Base-by-base conservation (phyloP, 176 grass and related monocot species). In the Musa itinerans region DNA sequence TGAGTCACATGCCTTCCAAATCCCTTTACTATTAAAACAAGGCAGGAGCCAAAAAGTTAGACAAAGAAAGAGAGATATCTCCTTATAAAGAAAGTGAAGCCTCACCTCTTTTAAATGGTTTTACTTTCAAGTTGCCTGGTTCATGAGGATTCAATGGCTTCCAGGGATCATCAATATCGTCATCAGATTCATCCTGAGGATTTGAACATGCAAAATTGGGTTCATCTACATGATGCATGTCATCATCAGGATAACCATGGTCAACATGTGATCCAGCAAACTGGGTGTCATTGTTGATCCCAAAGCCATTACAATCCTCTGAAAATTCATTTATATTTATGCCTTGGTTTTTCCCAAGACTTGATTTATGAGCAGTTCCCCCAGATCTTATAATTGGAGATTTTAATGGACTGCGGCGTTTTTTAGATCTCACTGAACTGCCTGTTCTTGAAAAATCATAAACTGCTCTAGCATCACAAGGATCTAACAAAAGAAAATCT, bases 401-500 rank as follows among this genome's bases (percentile, higher is more conserved):
- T 78, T 72, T 74, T 64, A 88, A 91, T 56, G 62, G 69, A 74
- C 59, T 87, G 62, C 52, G n/a, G 55, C 69, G 48, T 8, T 24
- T 76, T 93, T 85, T 93, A 62, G 88, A 87, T 20, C 50, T 85
- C 13, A 56, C 77, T 17, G 83, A 84, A 69, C 71, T 85, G 64
- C 75, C 72, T 53, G 82, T 81, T 91, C 83, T 86, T 27, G 88
- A 88, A 77, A 93, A 93, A 58, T 93, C 82, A 74, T 87, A 83
- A 84, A 94, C 88, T 83, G 88, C 86, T 86, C 68, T 80, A 61
- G 86, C 95, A 64, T 98, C 90, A 75, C 84, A 84, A 64, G 90
- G 86, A 77, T 98, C 95, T 82, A 98, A 79, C 29, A 98, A 72
- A 67, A 91, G 86, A 77, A 94, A 94, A 87, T 94, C 88, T 72